phyloP scores from a whole-genome alignment of 2,329 filamentous ascomycete species.

The Fusarium vanettenii region DNA sequence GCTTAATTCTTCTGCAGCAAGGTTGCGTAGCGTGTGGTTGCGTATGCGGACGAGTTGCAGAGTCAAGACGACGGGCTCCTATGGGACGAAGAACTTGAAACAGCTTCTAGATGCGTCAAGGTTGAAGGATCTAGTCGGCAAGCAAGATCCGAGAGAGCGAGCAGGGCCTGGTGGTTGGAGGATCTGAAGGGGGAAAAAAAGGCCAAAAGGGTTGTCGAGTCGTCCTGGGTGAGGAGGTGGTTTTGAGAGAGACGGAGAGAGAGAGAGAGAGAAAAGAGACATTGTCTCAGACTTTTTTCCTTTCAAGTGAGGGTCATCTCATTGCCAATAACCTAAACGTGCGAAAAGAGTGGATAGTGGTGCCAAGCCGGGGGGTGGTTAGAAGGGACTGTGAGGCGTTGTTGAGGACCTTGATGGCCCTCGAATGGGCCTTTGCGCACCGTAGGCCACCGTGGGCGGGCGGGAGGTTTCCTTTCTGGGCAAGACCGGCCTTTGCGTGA shows the following conservation, averaged over 20 bases:
- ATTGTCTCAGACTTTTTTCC: constrained; percentile 32
- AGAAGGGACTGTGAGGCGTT: constrained; percentile 2
- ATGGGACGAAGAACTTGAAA: constrained; percentile 1
- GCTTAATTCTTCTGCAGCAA: constrained; percentile 2
- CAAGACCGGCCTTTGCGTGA: constrained; percentile 10
- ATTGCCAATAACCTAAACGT: constrained; percentile 10
- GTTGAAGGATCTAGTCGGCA: neutral
- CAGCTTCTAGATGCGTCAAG: neutral
- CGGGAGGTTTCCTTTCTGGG: constrained; percentile 30
- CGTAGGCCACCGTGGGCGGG: neutral
- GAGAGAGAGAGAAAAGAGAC: neutral
- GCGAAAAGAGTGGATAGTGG: constrained; percentile 26
- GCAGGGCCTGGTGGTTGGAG: neutral
- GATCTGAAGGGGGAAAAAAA: neutral
- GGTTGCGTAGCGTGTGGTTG: neutral
- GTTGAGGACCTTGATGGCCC: constrained; percentile 39
- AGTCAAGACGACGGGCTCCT: neutral
- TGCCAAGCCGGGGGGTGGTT: constrained; percentile 17
- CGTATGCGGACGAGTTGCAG: neutral
- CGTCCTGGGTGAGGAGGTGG: neutral
- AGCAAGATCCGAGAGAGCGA: neutral
- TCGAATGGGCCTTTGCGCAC: constrained; percentile 1
- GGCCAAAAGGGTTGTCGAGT: constrained; percentile 18
- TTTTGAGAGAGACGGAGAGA: neutral
- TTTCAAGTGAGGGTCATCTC: constrained; percentile 1